Conservation (phyloP, 1,139 yeast genomes). For the Protomyces arabidopsidicola region DNA sequence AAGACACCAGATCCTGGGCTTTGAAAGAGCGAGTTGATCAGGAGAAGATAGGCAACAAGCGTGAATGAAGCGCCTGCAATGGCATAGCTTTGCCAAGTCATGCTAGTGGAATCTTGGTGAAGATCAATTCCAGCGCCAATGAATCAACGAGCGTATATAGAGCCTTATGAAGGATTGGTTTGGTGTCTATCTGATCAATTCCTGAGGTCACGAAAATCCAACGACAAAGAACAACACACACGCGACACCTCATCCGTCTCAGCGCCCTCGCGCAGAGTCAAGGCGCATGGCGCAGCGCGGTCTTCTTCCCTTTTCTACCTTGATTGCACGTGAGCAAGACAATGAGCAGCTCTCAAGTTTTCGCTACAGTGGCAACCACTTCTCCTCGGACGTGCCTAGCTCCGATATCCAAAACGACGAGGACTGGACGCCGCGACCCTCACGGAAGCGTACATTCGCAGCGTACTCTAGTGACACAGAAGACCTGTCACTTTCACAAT, state of each 20-base stretch:
- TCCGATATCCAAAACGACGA: background rate
- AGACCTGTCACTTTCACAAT: conserved; percentile 6
- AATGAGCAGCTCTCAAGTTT: background rate
- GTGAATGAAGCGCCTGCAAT: conserved; percentile 1
- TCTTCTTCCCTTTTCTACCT: background rate
- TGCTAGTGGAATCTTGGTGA: background rate
- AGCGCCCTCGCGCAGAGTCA: background rate
- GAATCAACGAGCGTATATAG: background rate
- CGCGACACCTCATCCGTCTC: too few species aligned
- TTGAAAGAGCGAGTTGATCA: conserved; percentile 7
- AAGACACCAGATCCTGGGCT: background rate
- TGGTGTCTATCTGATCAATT: too few species aligned
- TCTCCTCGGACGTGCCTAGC: background rate
- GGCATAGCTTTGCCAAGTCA: conserved; percentile 14
- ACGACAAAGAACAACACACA: too few species aligned
- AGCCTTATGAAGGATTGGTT: too few species aligned
- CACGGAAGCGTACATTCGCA: conserved; percentile 16
- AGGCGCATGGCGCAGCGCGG: conserved; percentile 1
- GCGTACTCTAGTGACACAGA: conserved; percentile 18
- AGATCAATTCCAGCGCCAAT: background rate
- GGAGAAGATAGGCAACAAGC: conserved; percentile 8
- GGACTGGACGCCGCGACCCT: background rate
- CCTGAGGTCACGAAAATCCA: too few species aligned
- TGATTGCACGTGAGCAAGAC: conserved; percentile 1
- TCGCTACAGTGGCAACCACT: background rate